Base-by-base conservation (phyloP, 176 grass and related monocot species). In the Avena atlantica region DNA sequence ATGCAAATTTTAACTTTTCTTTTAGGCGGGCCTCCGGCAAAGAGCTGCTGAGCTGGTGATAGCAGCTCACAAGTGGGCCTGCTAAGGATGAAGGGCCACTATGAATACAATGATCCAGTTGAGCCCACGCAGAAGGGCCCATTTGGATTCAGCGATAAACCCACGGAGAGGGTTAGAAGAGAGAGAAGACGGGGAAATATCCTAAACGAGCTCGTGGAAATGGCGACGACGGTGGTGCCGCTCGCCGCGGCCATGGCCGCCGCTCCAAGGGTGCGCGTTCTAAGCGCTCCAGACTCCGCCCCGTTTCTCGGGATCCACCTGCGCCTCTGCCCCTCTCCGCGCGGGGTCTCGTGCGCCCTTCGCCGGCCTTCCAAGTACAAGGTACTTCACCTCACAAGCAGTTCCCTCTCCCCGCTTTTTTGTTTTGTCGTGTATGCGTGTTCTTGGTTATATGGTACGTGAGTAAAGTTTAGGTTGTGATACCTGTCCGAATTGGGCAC, bases 341-440 rank as follows among this genome's bases (percentile, higher is more conserved):
- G 76, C 20, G 29, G 69, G 42, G 86, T 91, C 78, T 40, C 81
- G 60, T 91, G 81, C 67, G 61, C 76, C 42, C 89, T 88, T 70
- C 86, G 86, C 70, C 81, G 82, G 29, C 90, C 89, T 55, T 78
- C 86, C 29, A 91, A 91, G 77, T 88, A 88, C 62, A 91, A 88
- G 90, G 90, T 91, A 77, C 50, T 77, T 76, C 51, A 42, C 80
- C 12, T 36, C 19, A 27, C 62, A 51, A 19, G 9, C 52, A 64
- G 37, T 69, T 36, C 25, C 55, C 20, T 76, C 69, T 58, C 49
- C 13, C 15, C 6, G 0, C 1, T 15, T 14, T 49, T 27, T 23
- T 56, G 9, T 12, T 64, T 37, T 2, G 10, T n/a, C 11, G 16
- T 56, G 48, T 34, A 76, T 10, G 8, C 8, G 12, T 20, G 20